These are phyloP conservation scores for Ceratobasidium sp. DNA, from an alignment of 1,284 basidiomycete genomes.

Conservation along the genomic window DNA sequence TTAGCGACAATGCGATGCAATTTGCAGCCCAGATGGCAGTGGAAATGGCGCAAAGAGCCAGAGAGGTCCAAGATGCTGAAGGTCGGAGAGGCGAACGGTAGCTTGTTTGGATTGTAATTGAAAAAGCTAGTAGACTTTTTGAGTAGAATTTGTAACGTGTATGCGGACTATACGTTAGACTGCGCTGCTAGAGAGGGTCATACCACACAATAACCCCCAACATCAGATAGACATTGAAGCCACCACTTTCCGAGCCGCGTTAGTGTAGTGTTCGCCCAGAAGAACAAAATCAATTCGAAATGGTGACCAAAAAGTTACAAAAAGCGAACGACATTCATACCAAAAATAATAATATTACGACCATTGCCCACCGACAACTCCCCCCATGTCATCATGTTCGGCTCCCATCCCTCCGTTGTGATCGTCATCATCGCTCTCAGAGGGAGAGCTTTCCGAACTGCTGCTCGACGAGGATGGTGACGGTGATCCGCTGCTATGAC, in stretches of 20 bases:
- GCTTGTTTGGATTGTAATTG: not conserved
- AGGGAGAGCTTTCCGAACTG: conserved; percentile 36
- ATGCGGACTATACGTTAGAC: not conserved
- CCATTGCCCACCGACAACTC: conserved; percentile 13
- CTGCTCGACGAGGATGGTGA: conserved; percentile 38
- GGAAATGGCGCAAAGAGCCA: conserved; percentile 32
- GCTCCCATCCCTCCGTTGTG: conserved; percentile 23
- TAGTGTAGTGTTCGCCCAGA: not conserved
- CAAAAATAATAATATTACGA: conserved; percentile 33
- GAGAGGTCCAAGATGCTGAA: conserved; percentile 27
- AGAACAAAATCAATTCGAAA: not conserved
- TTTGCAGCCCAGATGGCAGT: conserved; percentile 39
- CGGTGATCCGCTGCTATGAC: conserved; percentile 31
- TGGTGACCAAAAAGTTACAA: conserved; percentile 4
- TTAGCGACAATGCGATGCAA: conserved; percentile 53
- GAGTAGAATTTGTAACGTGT: not conserved
- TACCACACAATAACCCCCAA: too few species aligned
- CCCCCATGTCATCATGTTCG: conserved; percentile 10
- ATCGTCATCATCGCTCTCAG: conserved; percentile 39
- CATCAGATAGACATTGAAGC: too few species aligned
- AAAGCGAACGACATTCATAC: not conserved
- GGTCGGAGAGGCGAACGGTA: conserved; percentile 6
- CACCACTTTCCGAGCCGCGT: not conserved
- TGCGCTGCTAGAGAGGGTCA: too few species aligned
- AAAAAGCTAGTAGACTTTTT: not conserved